A percentile compares a stretch with the other conserved stretches of the same genome.
Evolutionary conservation across 164 flowering plant species (phyloP).

Genomic region (Aristolochia californica): DNA sequence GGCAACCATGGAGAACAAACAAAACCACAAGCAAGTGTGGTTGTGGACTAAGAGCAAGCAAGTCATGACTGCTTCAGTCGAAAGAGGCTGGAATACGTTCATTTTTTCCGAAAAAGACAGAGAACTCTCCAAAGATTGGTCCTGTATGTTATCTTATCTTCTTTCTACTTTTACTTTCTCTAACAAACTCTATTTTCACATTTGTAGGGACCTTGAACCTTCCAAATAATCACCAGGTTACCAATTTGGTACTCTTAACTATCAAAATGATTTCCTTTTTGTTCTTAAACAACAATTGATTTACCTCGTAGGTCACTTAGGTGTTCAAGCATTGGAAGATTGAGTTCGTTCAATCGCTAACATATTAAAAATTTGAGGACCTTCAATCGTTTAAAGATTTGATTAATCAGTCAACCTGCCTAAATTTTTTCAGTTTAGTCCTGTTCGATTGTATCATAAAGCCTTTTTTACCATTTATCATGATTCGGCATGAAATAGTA

Average conservation of each 20-base stretch:
- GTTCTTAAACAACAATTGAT: too few relatives aligned
- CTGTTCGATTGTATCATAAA: too few relatives aligned
- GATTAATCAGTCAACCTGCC: too few relatives aligned
- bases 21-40: slow-evolving; percentile 57
- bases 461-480: too few relatives aligned
- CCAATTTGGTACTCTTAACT: neutral
- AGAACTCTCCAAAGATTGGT: slow-evolving; percentile 66
- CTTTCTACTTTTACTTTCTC: neutral
- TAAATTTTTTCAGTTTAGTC: too few relatives aligned
- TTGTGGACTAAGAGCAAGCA: slow-evolving; percentile 76
- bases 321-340: too few relatives aligned
- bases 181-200: neutral
- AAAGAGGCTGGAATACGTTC: slow-evolving; percentile 87
- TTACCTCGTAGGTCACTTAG: too few relatives aligned
- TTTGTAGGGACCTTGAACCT: neutral
- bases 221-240: neutral
- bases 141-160: slow-evolving; percentile 30
- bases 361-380: too few relatives aligned
- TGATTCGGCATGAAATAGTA: neutral
- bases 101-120: slow-evolving; percentile 33
- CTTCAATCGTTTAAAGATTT: too few relatives aligned
- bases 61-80: slow-evolving; percentile 86
- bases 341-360: too few relatives aligned
- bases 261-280: too few relatives aligned
- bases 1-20: slow-evolving; percentile 9